Evolutionary conservation across 208 protist species (phyloP).

Genomic region (Leishmania guyanensis): DNA sequence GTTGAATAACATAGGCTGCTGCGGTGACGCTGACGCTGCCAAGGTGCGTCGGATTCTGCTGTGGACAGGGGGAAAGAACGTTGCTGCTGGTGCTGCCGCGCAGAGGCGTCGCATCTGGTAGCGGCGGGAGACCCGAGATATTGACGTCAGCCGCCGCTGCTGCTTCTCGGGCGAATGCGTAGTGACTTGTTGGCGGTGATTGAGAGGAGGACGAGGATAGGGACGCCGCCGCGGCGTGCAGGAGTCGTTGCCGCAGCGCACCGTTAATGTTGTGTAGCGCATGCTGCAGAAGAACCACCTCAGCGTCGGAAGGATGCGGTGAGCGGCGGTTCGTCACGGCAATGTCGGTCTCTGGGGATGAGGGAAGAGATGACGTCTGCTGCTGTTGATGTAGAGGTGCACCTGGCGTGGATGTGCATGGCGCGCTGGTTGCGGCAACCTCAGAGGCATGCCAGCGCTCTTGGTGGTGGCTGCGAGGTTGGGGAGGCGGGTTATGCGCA

Average conservation of each 20-base stretch:
- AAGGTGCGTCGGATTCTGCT: neutral
- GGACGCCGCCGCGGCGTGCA: slow-evolving; percentile 26
- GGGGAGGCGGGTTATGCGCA: neutral
- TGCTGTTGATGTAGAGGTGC: neutral
- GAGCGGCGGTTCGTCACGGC: neutral
- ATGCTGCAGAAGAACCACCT: slow-evolving; percentile 38
- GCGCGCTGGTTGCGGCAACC: neutral
- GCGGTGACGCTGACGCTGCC: neutral
- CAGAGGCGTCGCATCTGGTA: slow-evolving; percentile 28
- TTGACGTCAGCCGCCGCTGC: slow-evolving; percentile 3
- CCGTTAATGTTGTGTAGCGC: slow-evolving; percentile 31
- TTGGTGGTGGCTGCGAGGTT: neutral
- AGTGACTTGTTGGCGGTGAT: slow-evolving; percentile 12
- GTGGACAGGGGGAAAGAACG: neutral
- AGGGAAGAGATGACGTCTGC: neutral
- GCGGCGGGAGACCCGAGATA: slow-evolving; percentile 15
- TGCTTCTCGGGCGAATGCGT: slow-evolving; percentile 2
- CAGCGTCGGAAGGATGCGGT: slow-evolving; percentile 38
- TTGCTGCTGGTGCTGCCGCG: neutral
- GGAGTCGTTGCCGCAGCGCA: slow-evolving; percentile 28
- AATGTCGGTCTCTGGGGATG: neutral
- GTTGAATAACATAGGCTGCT: neutral
- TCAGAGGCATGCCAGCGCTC: neutral
- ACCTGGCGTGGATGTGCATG: neutral
- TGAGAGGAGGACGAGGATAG: slow-evolving; percentile 25